These are phyloP conservation scores for Penicillium roqueforti DNA, from an alignment of 495 filamentous ascomycete species.

Conservation along the genomic window DNA sequence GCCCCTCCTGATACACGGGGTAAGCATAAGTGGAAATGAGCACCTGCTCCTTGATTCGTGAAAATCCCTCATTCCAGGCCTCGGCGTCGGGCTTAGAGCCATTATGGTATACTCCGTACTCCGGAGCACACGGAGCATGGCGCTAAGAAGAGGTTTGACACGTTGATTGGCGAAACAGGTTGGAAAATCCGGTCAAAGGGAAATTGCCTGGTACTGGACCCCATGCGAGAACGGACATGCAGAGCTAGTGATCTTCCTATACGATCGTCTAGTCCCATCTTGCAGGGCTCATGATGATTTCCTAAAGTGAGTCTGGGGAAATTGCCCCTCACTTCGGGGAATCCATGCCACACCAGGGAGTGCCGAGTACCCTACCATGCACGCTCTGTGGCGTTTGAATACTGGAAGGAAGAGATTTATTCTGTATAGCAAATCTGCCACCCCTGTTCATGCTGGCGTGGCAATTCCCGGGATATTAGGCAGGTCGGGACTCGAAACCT, in stretches of 20 bases:
- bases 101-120: neutral
- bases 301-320: conserved; percentile 10
- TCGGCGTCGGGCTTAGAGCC: neutral
- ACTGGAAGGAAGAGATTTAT: conserved; percentile 8
- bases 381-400: conserved; percentile 14
- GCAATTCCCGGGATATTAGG: conserved; percentile 8
- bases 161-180: neutral
- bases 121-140: neutral
- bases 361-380: neutral
- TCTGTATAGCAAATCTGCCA: conserved; percentile 6
- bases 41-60: neutral
- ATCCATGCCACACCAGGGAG: neutral
- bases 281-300: conserved; percentile 12
- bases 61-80: conserved; percentile 5
- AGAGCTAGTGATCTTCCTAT: conserved; percentile 3
- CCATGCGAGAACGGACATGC: neutral
- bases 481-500: conserved; percentile 5
- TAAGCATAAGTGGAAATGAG: neutral
- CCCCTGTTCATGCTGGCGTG: conserved; percentile 18
- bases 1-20: conserved; percentile 15
- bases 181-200: neutral
- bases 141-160: neutral
- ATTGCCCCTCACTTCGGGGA: conserved; percentile 12
- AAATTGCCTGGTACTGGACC: neutral
- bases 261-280: conserved; percentile 12